phyloP scores from a whole-genome alignment of 1,284 basidiomycete genomes.

The Phenoliferia sp. region DNA sequence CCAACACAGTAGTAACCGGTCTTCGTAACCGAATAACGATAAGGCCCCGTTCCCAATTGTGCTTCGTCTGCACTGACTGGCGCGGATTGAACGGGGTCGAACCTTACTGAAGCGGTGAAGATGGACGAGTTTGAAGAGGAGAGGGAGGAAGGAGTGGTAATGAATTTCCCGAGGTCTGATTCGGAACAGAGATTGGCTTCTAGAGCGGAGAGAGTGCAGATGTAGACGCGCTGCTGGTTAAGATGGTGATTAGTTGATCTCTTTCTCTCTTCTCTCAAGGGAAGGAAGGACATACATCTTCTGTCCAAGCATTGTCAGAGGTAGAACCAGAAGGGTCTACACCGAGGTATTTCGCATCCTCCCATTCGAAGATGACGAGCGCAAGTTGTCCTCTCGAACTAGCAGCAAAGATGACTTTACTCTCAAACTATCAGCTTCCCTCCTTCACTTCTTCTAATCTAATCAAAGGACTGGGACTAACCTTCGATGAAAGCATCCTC shows the following conservation, averaged over 20 bases:
- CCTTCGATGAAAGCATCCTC: constrained; percentile 77
- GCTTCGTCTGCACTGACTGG: constrained; percentile 25
- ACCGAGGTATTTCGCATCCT: constrained; percentile 77
- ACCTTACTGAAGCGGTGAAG: constrained; percentile 46
- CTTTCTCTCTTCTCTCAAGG: neutral
- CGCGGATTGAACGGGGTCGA: constrained; percentile 34
- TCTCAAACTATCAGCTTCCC: constrained; percentile 14
- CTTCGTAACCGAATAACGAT: constrained; percentile 67
- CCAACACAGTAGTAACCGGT: constrained; percentile 96
- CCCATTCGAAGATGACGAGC: constrained; percentile 93
- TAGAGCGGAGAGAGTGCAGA: constrained; percentile 76
- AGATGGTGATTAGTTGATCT: neutral
- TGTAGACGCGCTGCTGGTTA: constrained; percentile 73
- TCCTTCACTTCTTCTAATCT: constrained; percentile 2
- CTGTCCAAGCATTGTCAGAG: constrained; percentile 39
- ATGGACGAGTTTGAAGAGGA: constrained; percentile 59
- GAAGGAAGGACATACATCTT: constrained; percentile 35
- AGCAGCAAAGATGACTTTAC: constrained; percentile 71
- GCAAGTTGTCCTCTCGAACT: constrained; percentile 80
- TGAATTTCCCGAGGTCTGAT: constrained; percentile 73
- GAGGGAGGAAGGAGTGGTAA: constrained; percentile 51
- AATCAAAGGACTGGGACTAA: constrained; percentile 43
- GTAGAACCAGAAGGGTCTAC: constrained; percentile 42
- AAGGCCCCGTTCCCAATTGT: constrained; percentile 31
- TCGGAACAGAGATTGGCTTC: constrained; percentile 63